phyloP scores from a whole-genome alignment of 1,139 yeast species.

The Zygotorulaspora mrakii region DNA sequence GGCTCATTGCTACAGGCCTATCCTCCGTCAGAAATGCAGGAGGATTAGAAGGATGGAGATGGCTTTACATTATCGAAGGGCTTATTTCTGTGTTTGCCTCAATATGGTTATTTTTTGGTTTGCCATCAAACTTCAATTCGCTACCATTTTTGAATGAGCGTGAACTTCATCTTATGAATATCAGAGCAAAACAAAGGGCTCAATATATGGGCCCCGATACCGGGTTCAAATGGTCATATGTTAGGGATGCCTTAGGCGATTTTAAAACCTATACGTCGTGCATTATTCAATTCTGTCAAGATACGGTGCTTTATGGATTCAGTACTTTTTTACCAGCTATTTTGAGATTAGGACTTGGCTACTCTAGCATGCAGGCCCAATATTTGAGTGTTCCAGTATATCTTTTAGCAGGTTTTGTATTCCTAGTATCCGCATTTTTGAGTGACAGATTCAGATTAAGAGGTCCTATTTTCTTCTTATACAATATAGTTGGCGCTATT shows the following conservation, averaged over 20 bases:
- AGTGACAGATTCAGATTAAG: slow-evolving; percentile 35
- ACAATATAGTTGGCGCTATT: slow-evolving; percentile 32
- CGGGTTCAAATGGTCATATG: slow-evolving; percentile 35
- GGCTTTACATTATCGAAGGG: slow-evolving; percentile 43
- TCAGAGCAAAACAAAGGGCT: slow-evolving; percentile 33
- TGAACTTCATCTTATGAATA: slow-evolving; percentile 36
- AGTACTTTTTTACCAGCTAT: slow-evolving; percentile 42
- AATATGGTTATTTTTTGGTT: slow-evolving; percentile 33
- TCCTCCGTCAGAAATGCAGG: slow-evolving; percentile 26
- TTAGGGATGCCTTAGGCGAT: slow-evolving; percentile 37
- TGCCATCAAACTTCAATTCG: slow-evolving; percentile 45
- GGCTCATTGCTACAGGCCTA: slow-evolving; percentile 41
- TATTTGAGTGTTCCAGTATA: slow-evolving; percentile 44
- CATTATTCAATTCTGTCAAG: slow-evolving; percentile 41
- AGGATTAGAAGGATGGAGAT: slow-evolving; percentile 40
- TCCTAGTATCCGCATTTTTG: slow-evolving; percentile 32
- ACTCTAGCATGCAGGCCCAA: slow-evolving; percentile 38
- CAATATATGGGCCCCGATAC: slow-evolving; percentile 34
- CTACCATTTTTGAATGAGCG: slow-evolving; percentile 43
- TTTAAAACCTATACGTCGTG: slow-evolving; percentile 37
- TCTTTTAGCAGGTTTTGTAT: slow-evolving; percentile 37
- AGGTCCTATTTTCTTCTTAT: slow-evolving; percentile 20
- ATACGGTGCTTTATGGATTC: slow-evolving; percentile 41
- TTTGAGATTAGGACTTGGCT: slow-evolving; percentile 40
- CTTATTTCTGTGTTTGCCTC: slow-evolving; percentile 36